Evolutionary conservation across 768 basidiomycete genomes (phyloP), one percentile per base, ranked within the genome.

Genomic region (Porpolomopsis calyptriformis): DNA sequence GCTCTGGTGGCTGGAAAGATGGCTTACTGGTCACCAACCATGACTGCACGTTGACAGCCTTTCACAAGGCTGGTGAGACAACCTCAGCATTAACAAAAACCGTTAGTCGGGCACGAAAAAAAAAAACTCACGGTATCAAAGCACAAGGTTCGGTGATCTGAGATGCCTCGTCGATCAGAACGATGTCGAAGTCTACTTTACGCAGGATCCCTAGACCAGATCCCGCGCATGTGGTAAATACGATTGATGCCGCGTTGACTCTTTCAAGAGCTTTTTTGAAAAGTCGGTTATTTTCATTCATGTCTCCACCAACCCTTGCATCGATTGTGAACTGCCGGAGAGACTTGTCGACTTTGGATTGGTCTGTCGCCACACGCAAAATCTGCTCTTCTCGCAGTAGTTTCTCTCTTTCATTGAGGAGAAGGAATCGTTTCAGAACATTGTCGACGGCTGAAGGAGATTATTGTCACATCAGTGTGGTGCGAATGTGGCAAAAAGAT

Each of bases 1-100:
- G 45, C 16, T 26, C 18, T 16, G 12, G n/a, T 2, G 38, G 34
- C 4, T 31, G 34, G n/a, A 7, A 16, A 7, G 38, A 38, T 18
- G 18, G 65, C 78, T 64, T 52, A 84, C 82, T 83, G 81, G 53
- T 83, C 80, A 8, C 82, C 82, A 3, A 83, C 81, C 10, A 84
- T 61, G 4, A 82, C 70, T 0, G 75, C 80, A 40, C 70, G 62
- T 40, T 62, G 59, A 36, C 75, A 71, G 2, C 78, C 80, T 55
- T 83, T 83, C 8, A 81, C 78, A 3, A 84, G 64, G 8, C 42
- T 43, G 18, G 12, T 7, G n/a, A 4, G n/a, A 2, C 14, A 19
- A 7, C 14, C 10, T 43, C 6, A 31, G 12, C 16, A 20, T 19
- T 4, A 11, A 10, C 40, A n/a, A 4, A 43, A 25, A 43, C 4